phyloP scores from a whole-genome alignment of 148 eudicot genomes.

The Rhododendron mucronatum region DNA sequence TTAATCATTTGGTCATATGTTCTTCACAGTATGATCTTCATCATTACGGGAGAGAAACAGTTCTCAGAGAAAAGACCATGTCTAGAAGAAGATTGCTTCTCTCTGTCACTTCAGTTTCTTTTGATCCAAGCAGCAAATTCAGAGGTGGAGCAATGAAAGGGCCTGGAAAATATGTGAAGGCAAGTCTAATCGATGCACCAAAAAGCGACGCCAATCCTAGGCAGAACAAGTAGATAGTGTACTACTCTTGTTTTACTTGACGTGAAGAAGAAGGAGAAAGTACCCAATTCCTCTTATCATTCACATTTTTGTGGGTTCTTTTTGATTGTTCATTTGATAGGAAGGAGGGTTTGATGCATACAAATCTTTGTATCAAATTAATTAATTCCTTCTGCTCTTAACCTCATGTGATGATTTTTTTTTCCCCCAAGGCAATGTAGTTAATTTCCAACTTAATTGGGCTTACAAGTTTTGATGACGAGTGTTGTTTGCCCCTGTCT shows the following conservation, averaged over 20 bases:
- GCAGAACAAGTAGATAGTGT: slow-evolving; percentile 21
- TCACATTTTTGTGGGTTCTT: slow-evolving; percentile 9
- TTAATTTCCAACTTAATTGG: not conserved
- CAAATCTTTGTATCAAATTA: not conserved
- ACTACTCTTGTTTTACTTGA: not conserved
- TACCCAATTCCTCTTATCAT: not conserved
- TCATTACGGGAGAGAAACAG: not conserved
- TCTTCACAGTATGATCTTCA: slow-evolving; percentile 2
- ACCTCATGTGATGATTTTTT: not conserved
- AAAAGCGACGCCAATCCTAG: slow-evolving; percentile 26
- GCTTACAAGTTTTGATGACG: not conserved
- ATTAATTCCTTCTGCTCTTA: not conserved
- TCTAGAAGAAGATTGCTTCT: slow-evolving; percentile 22
- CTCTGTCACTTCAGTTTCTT: slow-evolving; percentile 10
- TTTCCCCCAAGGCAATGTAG: not conserved
- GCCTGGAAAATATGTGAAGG: slow-evolving; percentile 9
- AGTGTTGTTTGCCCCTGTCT: not conserved
- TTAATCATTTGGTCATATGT: slow-evolving; percentile 8
- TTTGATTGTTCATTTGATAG: not conserved
- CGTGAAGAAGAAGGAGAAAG: not conserved
- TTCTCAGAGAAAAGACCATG: not conserved
- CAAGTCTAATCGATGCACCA: slow-evolving; percentile 8
- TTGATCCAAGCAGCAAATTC: slow-evolving; percentile 3
- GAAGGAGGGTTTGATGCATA: not conserved
- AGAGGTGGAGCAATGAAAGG: slow-evolving; percentile 10